These are phyloP conservation scores for Smittium culicis DNA, from an alignment of 371 early-diverging fungal species.

Conservation along the genomic window DNA sequence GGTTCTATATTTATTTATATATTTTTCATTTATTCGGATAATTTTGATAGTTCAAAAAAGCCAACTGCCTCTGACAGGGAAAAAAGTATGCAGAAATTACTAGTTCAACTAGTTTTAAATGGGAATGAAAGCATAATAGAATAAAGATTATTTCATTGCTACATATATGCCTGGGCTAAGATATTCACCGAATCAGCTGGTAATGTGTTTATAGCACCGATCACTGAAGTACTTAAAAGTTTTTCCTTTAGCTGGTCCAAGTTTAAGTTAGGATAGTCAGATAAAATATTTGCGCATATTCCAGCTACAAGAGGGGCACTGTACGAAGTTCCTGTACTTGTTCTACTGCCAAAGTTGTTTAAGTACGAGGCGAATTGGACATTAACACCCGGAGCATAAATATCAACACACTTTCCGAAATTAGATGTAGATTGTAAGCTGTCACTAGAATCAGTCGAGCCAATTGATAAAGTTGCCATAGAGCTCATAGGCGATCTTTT, in stretches of 20 bases:
- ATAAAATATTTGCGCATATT: not conserved
- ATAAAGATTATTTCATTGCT: too few species aligned
- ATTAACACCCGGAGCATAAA: conserved; percentile 90
- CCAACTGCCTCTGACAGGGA: too few species aligned
- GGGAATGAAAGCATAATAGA: too few species aligned
- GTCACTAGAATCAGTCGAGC: conserved; percentile 65
- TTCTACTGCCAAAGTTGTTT: conserved; percentile 37
- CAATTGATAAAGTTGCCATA: not conserved
- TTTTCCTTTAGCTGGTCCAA: not conserved
- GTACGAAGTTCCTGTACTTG: conserved; percentile 6
- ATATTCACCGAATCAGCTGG: too few species aligned
- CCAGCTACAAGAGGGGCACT: conserved; percentile 3
- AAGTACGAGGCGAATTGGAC: conserved; percentile 83
- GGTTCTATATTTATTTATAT: too few species aligned
- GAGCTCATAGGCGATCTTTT: not conserved
- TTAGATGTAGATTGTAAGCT: conserved; percentile 84
- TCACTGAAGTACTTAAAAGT: not conserved
- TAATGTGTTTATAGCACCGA: too few species aligned
- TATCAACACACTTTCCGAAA: conserved; percentile 81
- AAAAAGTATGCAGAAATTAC: too few species aligned
- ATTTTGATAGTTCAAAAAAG: too few species aligned
- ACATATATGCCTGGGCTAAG: too few species aligned
- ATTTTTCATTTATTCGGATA: too few species aligned
- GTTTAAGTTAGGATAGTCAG: not conserved
- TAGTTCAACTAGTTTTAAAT: too few species aligned